phyloP scores from a whole-genome alignment of 164 flowering plant species.

The Berberis vulgaris region DNA sequence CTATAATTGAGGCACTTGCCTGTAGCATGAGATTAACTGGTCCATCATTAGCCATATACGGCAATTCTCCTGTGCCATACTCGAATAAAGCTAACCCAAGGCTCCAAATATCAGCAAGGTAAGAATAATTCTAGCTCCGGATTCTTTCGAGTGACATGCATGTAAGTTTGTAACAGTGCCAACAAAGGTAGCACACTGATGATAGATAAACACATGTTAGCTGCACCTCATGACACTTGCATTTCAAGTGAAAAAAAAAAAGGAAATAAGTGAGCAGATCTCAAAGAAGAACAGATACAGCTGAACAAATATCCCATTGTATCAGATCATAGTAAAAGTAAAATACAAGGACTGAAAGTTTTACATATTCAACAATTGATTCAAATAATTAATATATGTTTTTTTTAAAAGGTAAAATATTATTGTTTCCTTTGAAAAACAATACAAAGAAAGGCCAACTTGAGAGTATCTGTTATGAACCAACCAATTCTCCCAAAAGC shows the following conservation, averaged over 20 bases:
- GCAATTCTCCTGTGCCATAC: constrained; percentile 97
- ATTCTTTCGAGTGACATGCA: constrained; percentile 99
- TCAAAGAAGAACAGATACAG: background rate
- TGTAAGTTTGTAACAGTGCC: constrained; percentile 68
- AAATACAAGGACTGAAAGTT: no score
- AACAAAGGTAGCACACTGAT: constrained; percentile 95
- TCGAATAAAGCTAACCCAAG: constrained; percentile 95
- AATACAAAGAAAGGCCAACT: no score
- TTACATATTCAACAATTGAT: no score
- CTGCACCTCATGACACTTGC: background rate
- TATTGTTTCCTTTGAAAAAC: no score
- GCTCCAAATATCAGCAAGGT: constrained; percentile 99
- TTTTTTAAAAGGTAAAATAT: no score
- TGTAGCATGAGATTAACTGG: constrained; percentile 97
- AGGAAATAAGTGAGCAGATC: background rate
- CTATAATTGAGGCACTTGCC: constrained; percentile 27
- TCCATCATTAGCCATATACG: constrained; percentile 85
- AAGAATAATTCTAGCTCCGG: constrained; percentile 84
- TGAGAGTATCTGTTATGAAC: no score
- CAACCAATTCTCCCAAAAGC: no score
- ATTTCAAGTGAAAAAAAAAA: background rate
- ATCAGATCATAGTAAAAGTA: no score
- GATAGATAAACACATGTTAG: background rate
- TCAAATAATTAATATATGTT: no score
- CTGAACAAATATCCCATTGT: background rate